Conservation (phyloP, 495 filamentous ascomycete genomes). For the Parathielavia appendiculata region DNA sequence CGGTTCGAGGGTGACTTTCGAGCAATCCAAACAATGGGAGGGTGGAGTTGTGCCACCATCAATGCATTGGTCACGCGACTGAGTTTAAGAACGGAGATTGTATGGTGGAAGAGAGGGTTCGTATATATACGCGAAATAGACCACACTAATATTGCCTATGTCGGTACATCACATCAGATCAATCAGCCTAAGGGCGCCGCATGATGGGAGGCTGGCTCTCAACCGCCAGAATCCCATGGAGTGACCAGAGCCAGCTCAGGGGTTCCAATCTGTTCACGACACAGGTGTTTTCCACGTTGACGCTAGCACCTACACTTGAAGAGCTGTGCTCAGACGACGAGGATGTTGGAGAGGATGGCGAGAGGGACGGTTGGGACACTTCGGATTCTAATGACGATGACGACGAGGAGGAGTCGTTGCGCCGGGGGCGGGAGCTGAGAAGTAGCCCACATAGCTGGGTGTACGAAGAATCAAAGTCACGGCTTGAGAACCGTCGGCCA, state of each 20-base stretch:
- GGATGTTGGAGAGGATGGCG: neutral
- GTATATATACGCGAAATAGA: no score
- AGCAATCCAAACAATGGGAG: no score
- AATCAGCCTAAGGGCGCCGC: neutral
- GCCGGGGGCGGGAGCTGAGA: neutral
- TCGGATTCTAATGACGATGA: neutral
- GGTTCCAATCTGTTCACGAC: neutral
- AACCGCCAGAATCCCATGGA: neutral
- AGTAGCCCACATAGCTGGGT: neutral
- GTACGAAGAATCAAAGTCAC: neutral
- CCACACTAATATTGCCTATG: no score
- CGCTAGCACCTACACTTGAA: neutral
- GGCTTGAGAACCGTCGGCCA: neutral
- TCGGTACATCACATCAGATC: no score
- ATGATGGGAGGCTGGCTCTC: conserved; percentile 2
- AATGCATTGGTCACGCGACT: no score
- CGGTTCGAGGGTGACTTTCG: no score
- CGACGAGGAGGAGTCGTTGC: neutral
- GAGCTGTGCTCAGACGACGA: neutral
- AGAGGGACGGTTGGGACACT: neutral
- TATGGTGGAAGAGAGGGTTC: no score
- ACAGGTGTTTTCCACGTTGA: conserved; percentile 1
- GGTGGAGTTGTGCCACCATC: no score
- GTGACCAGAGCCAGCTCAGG: neutral
- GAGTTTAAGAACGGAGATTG: no score